Evolutionary conservation across 495 filamentous ascomycete genomes (phyloP).

Genomic region (Podospora australis): DNA sequence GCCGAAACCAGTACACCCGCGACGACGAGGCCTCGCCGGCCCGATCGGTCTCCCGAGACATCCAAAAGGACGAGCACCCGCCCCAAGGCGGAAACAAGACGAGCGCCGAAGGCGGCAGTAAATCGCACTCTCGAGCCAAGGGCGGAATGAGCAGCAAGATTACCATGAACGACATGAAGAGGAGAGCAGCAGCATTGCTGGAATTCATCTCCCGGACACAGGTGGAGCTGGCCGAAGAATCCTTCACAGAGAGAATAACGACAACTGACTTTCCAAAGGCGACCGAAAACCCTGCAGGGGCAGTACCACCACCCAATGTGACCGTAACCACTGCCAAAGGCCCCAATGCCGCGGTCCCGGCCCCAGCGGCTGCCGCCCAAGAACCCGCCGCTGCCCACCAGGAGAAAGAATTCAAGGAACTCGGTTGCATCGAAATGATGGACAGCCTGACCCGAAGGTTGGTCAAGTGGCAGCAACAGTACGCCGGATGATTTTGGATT

Average conservation of each 20-base stretch:
- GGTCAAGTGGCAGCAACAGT: slow-evolving; percentile 70
- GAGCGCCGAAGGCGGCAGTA: slow-evolving; percentile 14
- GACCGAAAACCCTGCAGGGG: slow-evolving; percentile 3
- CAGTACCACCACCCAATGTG: not conserved
- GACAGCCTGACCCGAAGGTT: slow-evolving; percentile 67
- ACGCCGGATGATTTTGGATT: slow-evolving; percentile 22
- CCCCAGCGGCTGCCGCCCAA: not conserved
- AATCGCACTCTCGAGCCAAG: slow-evolving; percentile 30
- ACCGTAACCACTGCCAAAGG: not conserved
- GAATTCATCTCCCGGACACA: slow-evolving; percentile 90
- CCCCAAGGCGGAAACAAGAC: slow-evolving; percentile 17
- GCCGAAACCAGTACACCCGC: slow-evolving; percentile 81
- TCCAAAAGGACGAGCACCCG: slow-evolving; percentile 32
- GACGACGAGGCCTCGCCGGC: slow-evolving; percentile 65
- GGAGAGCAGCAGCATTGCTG: slow-evolving; percentile 72
- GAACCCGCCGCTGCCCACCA: slow-evolving; percentile 2
- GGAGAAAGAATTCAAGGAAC: slow-evolving; percentile 55
- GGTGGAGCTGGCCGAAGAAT: slow-evolving; percentile 70
- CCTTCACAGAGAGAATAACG: slow-evolving; percentile 4
- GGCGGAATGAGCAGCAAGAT: slow-evolving; percentile 54
- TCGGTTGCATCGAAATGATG: slow-evolving; percentile 76
- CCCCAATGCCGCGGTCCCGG: slow-evolving; percentile 2
- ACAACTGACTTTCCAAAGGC: slow-evolving; percentile 20
- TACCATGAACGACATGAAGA: slow-evolving; percentile 87
- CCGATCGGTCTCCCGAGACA: slow-evolving; percentile 61